Evolutionary conservation across 441 rosid genomes (phyloP).

Genomic region (Gossypium lobatum): DNA sequence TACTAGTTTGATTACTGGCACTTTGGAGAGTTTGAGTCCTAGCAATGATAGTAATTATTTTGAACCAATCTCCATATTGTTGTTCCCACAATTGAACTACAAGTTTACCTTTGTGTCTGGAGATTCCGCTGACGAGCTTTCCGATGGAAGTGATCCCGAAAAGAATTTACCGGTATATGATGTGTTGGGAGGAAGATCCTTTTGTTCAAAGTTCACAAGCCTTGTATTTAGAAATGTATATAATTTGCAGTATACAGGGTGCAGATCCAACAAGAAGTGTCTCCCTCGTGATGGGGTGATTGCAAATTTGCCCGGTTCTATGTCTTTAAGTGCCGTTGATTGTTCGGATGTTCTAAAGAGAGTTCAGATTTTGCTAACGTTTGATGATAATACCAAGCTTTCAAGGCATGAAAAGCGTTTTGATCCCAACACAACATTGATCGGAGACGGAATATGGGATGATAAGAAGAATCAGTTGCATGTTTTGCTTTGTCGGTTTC

Average conservation of each 20-base stretch:
- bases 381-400: not conserved
- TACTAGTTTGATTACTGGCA: conserved; percentile 32
- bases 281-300: conserved; percentile 13
- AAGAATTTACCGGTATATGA: conserved; percentile 14
- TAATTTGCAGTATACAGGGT: conserved; percentile 20
- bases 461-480: conserved; percentile 20
- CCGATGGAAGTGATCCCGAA: conserved; percentile 1
- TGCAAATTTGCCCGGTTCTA: conserved; percentile 17
- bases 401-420: conserved; percentile 10
- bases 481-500: conserved; percentile 23
- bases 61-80: conserved; percentile 27
- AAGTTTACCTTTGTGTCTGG: conserved; percentile 18
- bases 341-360: conserved; percentile 21
- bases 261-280: conserved; percentile 24
- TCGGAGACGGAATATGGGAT: conserved; percentile 38
- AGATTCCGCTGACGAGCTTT: not conserved
- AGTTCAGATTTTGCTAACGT: conserved; percentile 25
- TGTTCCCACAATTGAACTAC: conserved; percentile 28
- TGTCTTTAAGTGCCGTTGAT: conserved; percentile 9
- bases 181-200: not conserved
- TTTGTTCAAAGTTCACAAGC: conserved; percentile 23
- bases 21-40: conserved; percentile 29
- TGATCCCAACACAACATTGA: conserved; percentile 19
- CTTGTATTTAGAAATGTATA: not conserved
- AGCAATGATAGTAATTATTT: conserved; percentile 15